Evolutionary conservation across 2,329 filamentous ascomycete species (phyloP).

Genomic region (Colletotrichum tropicale): DNA sequence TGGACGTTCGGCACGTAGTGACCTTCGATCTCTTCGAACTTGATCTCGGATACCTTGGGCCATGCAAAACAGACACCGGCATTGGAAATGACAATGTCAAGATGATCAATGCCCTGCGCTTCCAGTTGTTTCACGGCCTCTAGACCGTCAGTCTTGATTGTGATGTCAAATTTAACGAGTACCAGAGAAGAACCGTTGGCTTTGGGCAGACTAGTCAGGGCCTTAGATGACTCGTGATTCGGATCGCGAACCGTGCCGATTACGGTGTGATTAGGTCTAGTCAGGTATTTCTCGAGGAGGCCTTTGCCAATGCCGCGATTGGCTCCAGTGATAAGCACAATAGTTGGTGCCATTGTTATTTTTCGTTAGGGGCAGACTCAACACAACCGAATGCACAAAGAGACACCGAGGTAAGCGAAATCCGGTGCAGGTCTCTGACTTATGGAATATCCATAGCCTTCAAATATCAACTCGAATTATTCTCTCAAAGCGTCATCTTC

Average conservation of each 20-base stretch:
- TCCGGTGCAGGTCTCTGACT: background rate
- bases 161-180: constrained; percentile 46
- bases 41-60: constrained; percentile 33
- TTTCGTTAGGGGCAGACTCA: background rate
- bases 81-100: constrained; percentile 59
- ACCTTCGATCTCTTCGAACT: constrained; percentile 36
- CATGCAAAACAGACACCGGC: constrained; percentile 43
- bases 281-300: constrained; percentile 38
- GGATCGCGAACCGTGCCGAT: constrained; percentile 42
- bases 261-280: constrained; percentile 59
- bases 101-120: constrained; percentile 36
- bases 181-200: constrained; percentile 39
- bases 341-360: background rate
- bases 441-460: background rate
- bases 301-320: constrained; percentile 41
- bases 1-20: constrained; percentile 36
- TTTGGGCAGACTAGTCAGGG: constrained; percentile 37
- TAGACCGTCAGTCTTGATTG: constrained; percentile 32
- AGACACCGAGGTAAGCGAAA: background rate
- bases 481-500: background rate
- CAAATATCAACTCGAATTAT: background rate
- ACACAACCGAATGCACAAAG: background rate
- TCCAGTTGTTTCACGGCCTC: constrained; percentile 35
- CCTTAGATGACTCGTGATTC: constrained; percentile 23
- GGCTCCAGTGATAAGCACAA: constrained; percentile 39